Conservation (phyloP, 2,329 filamentous ascomycete species). For the Pezicula neosporulosa region DNA sequence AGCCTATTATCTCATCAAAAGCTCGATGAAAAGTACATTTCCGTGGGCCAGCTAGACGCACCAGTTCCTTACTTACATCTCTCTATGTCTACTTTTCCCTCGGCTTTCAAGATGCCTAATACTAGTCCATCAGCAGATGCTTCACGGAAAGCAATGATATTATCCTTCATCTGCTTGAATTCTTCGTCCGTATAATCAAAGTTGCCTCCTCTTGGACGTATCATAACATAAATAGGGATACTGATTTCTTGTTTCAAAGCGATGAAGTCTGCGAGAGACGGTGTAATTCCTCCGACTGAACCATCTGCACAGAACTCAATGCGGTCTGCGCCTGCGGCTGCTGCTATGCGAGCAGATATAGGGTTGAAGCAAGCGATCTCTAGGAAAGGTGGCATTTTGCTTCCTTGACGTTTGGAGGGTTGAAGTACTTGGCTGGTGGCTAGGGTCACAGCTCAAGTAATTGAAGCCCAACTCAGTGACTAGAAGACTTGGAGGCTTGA, state of each 20-base stretch:
- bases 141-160: conserved; percentile 32
- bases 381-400: conserved; percentile 16
- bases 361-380: conserved; percentile 48
- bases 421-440: not conserved
- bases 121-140: conserved; percentile 43
- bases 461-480: not conserved
- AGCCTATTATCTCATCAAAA: conserved; percentile 37
- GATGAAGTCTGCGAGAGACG: conserved; percentile 22
- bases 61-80: conserved; percentile 35
- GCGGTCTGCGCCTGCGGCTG: conserved; percentile 39
- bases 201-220: conserved; percentile 42
- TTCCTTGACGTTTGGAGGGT: not conserved
- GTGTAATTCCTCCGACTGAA: conserved; percentile 38
- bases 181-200: conserved; percentile 41
- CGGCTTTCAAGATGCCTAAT: conserved; percentile 41
- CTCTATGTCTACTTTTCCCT: conserved; percentile 33
- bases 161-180: conserved; percentile 38
- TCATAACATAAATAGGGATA: conserved; percentile 49
- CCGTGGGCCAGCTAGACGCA: conserved; percentile 33
- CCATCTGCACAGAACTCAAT: conserved; percentile 46
- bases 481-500: not conserved
- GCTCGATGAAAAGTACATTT: conserved; percentile 54
- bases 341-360: conserved; percentile 38
- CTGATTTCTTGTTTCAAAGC: conserved; percentile 12
- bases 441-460: not conserved